Base-by-base conservation (phyloP, 2,329 filamentous ascomycete species). In the Rhexocercosporidium sp. region DNA sequence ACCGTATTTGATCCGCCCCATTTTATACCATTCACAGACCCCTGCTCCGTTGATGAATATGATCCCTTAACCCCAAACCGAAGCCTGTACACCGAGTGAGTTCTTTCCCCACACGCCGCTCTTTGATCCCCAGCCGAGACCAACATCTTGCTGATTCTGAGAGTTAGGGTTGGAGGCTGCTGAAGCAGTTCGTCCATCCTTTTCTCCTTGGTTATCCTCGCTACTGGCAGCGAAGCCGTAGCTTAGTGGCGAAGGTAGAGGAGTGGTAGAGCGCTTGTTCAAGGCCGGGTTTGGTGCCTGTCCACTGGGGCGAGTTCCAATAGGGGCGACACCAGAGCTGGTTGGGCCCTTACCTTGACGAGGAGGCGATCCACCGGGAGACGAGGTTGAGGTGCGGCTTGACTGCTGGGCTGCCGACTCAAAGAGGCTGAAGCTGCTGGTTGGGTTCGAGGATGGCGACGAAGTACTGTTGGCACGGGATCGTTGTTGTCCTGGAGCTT, bases 221-320 rank as follows among this genome's bases (percentile, higher is more conserved):
- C 87, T 86, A 22, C 46, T 51, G 71, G 83, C 84, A 44, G 84
- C 88, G 79, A 91, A 92, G 27, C 91, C 90, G 70, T 90, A 90
- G 78, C 90, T 90, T 62, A 96, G 84, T 14, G 94, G 94, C n/a
- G 94, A 96, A n/a, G 94, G 90, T 34, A 97, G 85, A 63, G 95
- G 94, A 2, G 94, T 97, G 8, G 93, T 97, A 0, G 94, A 93
- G 67, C 93, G 92, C 66, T 79, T 78, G 79, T 86, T 91, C 72
- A 92, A 78, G 11, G 85, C 83, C 39, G 86, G 84, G 75, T 89
- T 90, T 37, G 83, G 77, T 27, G 83, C 68, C 86, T 85, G 47
- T 82, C 78, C 86, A 20, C 87, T 85, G 3, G 95, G 95, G 53
- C 96, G 91, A 66, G 95, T 97, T 71, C 96, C 96, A 74, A 98